Evolutionary conservation across 2,329 filamentous ascomycete genomes (phyloP).

Genomic region (Coniochaeta ligniaria): DNA sequence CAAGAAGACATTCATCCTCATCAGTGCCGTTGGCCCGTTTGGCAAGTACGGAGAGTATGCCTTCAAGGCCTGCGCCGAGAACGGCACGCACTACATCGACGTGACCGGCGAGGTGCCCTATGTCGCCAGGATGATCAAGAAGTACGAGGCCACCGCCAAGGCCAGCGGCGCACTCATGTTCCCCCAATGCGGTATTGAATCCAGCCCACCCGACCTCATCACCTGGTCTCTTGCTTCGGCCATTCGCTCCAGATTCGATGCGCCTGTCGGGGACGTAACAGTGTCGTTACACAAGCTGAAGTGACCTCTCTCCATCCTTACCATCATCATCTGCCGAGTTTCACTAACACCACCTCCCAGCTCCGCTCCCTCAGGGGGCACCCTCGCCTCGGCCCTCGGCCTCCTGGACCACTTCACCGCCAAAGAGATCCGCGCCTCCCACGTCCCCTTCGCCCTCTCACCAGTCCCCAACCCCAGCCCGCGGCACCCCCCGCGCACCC

Average conservation of each 20-base stretch:
- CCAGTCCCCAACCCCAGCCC: constrained; percentile 40
- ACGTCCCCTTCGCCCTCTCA: constrained; percentile 48
- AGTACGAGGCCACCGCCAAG: constrained; percentile 47
- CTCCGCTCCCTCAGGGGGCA: constrained; percentile 53
- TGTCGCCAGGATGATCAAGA: constrained; percentile 51
- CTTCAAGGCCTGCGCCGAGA: constrained; percentile 54
- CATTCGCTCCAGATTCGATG: constrained; percentile 41
- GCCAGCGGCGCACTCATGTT: constrained; percentile 50
- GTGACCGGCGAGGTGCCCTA: constrained; percentile 55
- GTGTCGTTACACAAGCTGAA: constrained; percentile 38
- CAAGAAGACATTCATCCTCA: constrained; percentile 48
- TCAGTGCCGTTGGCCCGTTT: constrained; percentile 56
- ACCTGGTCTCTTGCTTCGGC: constrained; percentile 45
- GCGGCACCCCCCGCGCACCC: constrained; percentile 21
- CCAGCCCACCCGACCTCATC: constrained; percentile 52
- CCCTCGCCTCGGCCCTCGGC: constrained; percentile 59
- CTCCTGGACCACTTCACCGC: constrained; percentile 46
- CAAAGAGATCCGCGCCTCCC: constrained; percentile 35
- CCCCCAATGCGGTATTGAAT: constrained; percentile 56
- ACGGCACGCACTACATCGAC: constrained; percentile 59
- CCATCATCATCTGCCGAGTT: constrained; percentile 6
- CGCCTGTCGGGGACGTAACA: constrained; percentile 42
- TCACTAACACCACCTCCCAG: constrained; percentile 18
- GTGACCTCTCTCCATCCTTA: constrained; percentile 18
- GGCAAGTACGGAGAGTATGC: constrained; percentile 47